Evolutionary conservation across 208 protist genomes (phyloP).

Genomic region (Crithidia acanthocephali): DNA sequence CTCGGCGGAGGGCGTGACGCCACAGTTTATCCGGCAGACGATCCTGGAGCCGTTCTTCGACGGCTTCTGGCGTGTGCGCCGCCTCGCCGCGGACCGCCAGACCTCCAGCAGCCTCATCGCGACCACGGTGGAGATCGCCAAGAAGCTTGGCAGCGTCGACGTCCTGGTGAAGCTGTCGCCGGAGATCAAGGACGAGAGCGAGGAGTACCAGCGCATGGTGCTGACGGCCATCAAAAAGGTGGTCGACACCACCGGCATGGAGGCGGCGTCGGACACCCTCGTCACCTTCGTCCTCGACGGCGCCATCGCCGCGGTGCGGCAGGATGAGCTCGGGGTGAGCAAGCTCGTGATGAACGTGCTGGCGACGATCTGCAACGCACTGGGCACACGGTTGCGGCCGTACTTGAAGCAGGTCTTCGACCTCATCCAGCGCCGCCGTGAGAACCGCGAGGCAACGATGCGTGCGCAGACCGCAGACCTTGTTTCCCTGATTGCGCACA

Average conservation of each 20-base stretch:
- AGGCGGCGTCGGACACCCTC: slow-evolving; percentile 93
- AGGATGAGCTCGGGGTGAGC: slow-evolving; percentile 94
- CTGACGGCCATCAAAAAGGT: slow-evolving; percentile 94
- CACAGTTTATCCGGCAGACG: slow-evolving; percentile 92
- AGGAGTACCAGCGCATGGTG: slow-evolving; percentile 97
- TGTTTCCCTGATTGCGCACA: slow-evolving; percentile 93
- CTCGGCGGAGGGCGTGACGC: slow-evolving; percentile 96
- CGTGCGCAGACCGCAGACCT: slow-evolving; percentile 98
- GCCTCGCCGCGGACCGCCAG: slow-evolving; percentile 96
- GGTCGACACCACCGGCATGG: slow-evolving; percentile 68
- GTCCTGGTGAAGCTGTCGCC: slow-evolving; percentile 95
- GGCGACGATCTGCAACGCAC: slow-evolving; percentile 94
- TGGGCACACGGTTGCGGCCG: slow-evolving; percentile 92
- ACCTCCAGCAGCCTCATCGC: slow-evolving; percentile 95
- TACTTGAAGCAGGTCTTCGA: slow-evolving; percentile 97
- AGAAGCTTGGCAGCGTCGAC: slow-evolving; percentile 94
- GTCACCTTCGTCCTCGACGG: slow-evolving; percentile 98
- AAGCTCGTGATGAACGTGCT: slow-evolving; percentile 93
- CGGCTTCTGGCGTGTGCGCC: slow-evolving; percentile 95
- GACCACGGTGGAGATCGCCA: slow-evolving; percentile 97
- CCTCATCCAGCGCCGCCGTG: slow-evolving; percentile 97
- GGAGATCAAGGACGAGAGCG: slow-evolving; percentile 98
- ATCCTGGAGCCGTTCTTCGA: slow-evolving; percentile 93
- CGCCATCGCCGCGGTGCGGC: slow-evolving; percentile 96
- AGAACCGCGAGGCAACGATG: slow-evolving; percentile 93